Evolutionary conservation across 371 early-diverging fungal genomes (phyloP), one percentile per base, ranked within the genome.

Genomic region (Mortierella sp.): DNA sequence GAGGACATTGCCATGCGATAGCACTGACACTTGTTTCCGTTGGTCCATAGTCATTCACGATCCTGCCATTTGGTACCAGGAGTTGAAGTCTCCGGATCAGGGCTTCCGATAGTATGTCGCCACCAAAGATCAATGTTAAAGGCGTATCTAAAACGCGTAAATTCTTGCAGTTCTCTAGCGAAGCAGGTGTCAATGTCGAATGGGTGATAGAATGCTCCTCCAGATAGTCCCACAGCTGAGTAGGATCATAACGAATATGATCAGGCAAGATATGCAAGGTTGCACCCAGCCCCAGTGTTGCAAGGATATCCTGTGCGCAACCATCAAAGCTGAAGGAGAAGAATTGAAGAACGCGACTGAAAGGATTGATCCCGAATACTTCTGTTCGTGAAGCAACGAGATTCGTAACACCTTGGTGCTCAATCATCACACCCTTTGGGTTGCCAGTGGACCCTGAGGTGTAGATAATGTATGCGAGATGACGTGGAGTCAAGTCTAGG

Each of bases 391-490:
- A 8, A 8, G 46, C 13, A 5, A 22, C 6, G 4, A 55, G 25
- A 21, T n/a, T 24, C 24, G n/a, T 41, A 22, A 62, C 37, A 16
- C 51, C 44, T 3, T 29, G 28, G 24, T 63, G 63, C 10, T 28
- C 19, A 12, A 81, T 54, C 29, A 81, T 60, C 25, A 82, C 82
- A 31, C 83, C 86, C 54, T 85, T 85, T 14, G 86, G 84, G 19
- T 53, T 54, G 14, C 85, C 86, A 2, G 83, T 87, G 1, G 83
- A 78, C 2, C 85, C 86, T 1, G 82, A 82, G 3, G 85, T 86
- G 64, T 77, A 85, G 19, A 79, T 60, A 41, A 81, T 52, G 37
- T 67, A 67, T 2, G 76, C 66, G 1, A 44, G 27, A 19, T 54
- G 17, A 16, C 41, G 10, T 16, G 41, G 16, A 3, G 41, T 41